Evolutionary conservation across 257 asterid species (phyloP), one percentile per base, ranked within the genome.

Genomic region (Nicotiana benthamiana): DNA sequence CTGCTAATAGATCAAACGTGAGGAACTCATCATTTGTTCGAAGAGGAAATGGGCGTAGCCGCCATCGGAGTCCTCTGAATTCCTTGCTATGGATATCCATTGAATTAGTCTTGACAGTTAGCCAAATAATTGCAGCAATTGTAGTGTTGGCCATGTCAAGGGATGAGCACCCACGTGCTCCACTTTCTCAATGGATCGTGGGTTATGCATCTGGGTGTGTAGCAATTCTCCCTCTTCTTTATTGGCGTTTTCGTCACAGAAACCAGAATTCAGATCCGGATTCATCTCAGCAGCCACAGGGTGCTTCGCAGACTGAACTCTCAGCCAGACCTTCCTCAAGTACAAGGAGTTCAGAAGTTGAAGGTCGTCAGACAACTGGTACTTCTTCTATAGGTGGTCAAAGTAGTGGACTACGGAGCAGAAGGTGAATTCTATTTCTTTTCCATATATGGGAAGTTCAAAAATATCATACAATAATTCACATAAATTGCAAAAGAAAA

Each of bases 191-290:
- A 7, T 95, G 99, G 99, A 85, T 95, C 54, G 84, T 86, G 43
- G 97, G 98, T 77, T 95, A 95, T 90, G 97, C 98, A 27, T 90
- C 93, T 85, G 99, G 99, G 22, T 93, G 97, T 90, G 88, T 89
- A 76, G 93, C 92, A 9, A 87, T 87, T 77, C 93, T 95, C 59
- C 99, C 98, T 80, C 96, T 95, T 83, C 89, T 92, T 65, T 93
- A 86, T 88, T 93, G 99, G 97, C 97, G 98, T 36, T 93, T 87
- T 85, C 87, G 67, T 60, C 84, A 93, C 84, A 89, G 97, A 66
- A 91, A 89, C 89, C 97, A 88, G 80, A 87, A 87, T 80, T 84
- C 97, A 70, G 96, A 94, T 74, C 93, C 87, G 85, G 94, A 88
- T 80, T 82, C 88, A 51, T 84, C 93, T 81, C 97, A 86, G 85